These are phyloP conservation scores for Lonicera japonica DNA, from an alignment of 129 eudicot genomes.

Conservation along the genomic window DNA sequence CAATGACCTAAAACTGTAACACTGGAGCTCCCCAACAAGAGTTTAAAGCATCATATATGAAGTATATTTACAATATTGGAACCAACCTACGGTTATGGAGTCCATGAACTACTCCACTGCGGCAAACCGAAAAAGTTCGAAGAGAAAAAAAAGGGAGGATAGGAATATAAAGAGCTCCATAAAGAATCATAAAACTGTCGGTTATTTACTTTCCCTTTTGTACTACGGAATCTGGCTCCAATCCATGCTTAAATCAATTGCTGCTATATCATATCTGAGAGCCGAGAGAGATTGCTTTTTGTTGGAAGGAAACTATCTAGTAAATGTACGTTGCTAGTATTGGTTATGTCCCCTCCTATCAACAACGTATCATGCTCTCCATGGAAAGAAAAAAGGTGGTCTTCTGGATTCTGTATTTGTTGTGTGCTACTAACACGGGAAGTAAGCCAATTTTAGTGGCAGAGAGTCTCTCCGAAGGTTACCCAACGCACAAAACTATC, in stretches of 20 bases:
- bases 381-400: no score
- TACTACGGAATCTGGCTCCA: conserved; percentile 16
- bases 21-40: conserved; percentile 20
- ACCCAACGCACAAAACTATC: conserved; percentile 81
- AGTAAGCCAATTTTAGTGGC: conserved; percentile 32
- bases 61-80: conserved; percentile 28
- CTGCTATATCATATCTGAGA: conserved; percentile 6
- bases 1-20: conserved; percentile 15
- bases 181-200: conserved; percentile 34
- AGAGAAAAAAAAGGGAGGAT: not conserved
- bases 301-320: conserved; percentile 3
- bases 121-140: not conserved
- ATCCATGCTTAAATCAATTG: conserved; percentile 9
- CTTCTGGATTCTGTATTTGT: no score
- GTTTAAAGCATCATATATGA: not conserved
- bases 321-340: not conserved
- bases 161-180: conserved; percentile 25
- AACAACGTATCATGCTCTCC: not conserved
- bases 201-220: conserved; percentile 32
- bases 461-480: conserved; percentile 55
- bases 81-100: conserved; percentile 7
- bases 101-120: conserved; percentile 7
- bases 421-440: not conserved
- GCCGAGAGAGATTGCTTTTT: not conserved
- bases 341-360: not conserved